Percentiles rank a stretch among this genome's conserved stretches.
phyloP scores from a whole-genome alignment of 306 rosid genomes.

The Fragaria ananassa region DNA sequence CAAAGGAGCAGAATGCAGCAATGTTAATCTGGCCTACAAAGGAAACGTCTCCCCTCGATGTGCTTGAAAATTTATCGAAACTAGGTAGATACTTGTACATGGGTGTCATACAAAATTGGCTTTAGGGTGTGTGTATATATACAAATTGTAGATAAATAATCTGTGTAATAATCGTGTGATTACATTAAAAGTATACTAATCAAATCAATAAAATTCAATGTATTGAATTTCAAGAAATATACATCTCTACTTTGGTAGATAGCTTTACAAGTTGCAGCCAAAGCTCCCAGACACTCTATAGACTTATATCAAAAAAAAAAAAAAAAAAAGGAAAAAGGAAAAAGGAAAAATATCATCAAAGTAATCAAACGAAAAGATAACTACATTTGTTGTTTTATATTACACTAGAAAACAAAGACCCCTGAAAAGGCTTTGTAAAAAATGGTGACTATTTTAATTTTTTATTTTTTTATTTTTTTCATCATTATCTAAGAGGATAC shows the following conservation, averaged over 20 bases:
- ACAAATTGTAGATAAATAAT: not conserved
- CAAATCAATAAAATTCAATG: not conserved
- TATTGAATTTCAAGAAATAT: not conserved
- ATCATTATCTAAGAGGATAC: not conserved
- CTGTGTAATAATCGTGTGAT: not conserved
- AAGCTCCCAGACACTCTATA: not conserved
- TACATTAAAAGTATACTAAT: not conserved
- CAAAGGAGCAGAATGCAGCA: slow-evolving; percentile 14
- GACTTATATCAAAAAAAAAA: not conserved
- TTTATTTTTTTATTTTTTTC: not conserved
- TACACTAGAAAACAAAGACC: not conserved
- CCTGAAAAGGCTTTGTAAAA: not conserved
- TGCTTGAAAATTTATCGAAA: not conserved
- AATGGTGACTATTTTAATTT: not conserved
- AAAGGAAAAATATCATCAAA: not conserved
- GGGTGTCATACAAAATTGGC: not conserved
- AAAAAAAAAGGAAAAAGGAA: not conserved
- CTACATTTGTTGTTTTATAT: not conserved
- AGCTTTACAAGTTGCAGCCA: not conserved
- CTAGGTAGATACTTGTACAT: not conserved
- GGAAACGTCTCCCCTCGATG: slow-evolving; percentile 19
- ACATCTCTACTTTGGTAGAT: not conserved
- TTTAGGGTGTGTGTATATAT: not conserved
- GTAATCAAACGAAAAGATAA: not conserved
- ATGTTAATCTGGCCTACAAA: slow-evolving; percentile 12